Conservation (phyloP, 768 basidiomycete species). For the Podaxis rugospora region DNA sequence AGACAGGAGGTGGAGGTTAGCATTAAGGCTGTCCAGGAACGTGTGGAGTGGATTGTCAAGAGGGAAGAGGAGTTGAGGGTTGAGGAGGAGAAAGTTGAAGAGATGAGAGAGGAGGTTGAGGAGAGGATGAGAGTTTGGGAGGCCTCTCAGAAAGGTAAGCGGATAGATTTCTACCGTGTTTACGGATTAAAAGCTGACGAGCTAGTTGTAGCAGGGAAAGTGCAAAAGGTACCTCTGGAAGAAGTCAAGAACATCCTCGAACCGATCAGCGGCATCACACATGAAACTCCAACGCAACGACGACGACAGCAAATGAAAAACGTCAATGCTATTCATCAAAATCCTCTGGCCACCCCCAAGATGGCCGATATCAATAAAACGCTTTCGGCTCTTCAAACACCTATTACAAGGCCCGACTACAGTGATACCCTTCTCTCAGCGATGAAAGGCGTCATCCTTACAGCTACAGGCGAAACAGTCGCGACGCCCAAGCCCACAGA, state of each 20-base stretch:
- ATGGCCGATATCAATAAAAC: slow-evolving; percentile 14
- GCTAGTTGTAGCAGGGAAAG: slow-evolving; percentile 34
- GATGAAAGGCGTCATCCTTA: slow-evolving; percentile 78
- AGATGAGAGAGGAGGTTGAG: slow-evolving; percentile 46
- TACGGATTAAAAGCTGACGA: neutral
- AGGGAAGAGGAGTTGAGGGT: slow-evolving; percentile 49
- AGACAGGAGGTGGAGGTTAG: slow-evolving; percentile 44
- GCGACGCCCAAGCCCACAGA: slow-evolving; percentile 68
- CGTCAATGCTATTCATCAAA: slow-evolving; percentile 12
- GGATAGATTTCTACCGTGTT: neutral
- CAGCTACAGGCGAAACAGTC: slow-evolving; percentile 70
- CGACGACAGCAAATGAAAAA: slow-evolving; percentile 17
- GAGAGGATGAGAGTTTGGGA: slow-evolving; percentile 41
- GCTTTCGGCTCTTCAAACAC: slow-evolving; percentile 45
- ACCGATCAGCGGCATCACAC: slow-evolving; percentile 34
- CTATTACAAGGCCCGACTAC: slow-evolving; percentile 36
- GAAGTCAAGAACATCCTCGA: slow-evolving; percentile 71
- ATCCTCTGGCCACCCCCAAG: neutral
- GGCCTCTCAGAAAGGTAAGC: slow-evolving; percentile 15
- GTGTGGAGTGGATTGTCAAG: slow-evolving; percentile 43
- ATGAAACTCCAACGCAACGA: slow-evolving; percentile 20
- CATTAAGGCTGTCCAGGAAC: slow-evolving; percentile 45
- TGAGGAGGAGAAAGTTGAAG: slow-evolving; percentile 47
- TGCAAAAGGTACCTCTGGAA: slow-evolving; percentile 55
- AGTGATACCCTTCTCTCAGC: slow-evolving; percentile 42